Evolutionary conservation across 441 rosid species (phyloP).

Genomic region (Biscutella laevigata): DNA sequence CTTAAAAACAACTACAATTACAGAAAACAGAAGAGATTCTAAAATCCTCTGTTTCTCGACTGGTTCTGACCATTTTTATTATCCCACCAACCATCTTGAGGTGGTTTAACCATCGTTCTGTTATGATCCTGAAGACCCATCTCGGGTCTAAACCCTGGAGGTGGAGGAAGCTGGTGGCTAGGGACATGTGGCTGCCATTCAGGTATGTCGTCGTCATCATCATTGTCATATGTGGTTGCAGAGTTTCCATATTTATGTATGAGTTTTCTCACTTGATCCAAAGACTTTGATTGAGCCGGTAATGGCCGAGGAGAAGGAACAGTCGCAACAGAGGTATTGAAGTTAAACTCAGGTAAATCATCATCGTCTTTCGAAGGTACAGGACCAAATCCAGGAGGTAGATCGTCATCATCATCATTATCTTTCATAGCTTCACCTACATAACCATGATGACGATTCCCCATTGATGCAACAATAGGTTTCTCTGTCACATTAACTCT

Average conservation of each 20-base stretch:
- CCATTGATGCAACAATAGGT: conserved; percentile 11
- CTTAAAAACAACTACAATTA: conserved; percentile 12
- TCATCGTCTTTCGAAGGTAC: conserved; percentile 53
- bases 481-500: conserved; percentile 12
- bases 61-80: conserved; percentile 18
- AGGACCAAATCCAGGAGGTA: conserved; percentile 95
- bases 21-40: conserved; percentile 11
- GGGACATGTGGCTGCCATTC: conserved; percentile 68
- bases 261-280: conserved; percentile 66
- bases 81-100: conserved; percentile 23
- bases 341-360: conserved; percentile 87
- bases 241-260: conserved; percentile 80
- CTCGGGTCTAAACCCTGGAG: conserved; percentile 20
- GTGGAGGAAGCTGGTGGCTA: conserved; percentile 25
- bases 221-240: conserved; percentile 28
- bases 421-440: conserved; percentile 12
- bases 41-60: conserved; percentile 28
- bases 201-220: conserved; percentile 78
- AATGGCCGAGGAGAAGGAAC: conserved; percentile 19
- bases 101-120: conserved; percentile 7
- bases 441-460: conserved; percentile 15
- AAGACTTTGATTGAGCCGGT: conserved; percentile 18
- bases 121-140: conserved; percentile 8
- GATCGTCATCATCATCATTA: conserved; percentile 48
- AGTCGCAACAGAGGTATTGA: conserved; percentile 12